Conservation (phyloP, 1,284 basidiomycete genomes). For the Stereum hirsutum region DNA sequence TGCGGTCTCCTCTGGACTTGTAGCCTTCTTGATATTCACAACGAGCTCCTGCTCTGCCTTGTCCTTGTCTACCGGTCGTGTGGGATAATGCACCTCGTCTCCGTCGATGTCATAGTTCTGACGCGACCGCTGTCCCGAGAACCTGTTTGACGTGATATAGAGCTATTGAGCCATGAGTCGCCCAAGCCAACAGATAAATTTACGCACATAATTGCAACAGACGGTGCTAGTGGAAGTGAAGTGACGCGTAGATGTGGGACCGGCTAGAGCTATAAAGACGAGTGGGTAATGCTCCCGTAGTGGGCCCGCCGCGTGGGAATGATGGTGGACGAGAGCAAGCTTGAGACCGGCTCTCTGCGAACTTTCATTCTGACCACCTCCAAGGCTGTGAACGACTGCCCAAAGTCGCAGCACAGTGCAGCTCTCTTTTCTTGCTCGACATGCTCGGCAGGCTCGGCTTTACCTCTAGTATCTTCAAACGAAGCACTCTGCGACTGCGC, state of each 20-base stretch:
- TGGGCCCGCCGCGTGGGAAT: neutral
- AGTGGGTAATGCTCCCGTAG: neutral
- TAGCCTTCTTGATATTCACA: slow-evolving; percentile 95
- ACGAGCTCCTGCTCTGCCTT: slow-evolving; percentile 90
- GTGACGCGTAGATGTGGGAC: neutral
- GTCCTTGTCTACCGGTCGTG: slow-evolving; percentile 93
- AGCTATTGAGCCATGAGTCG: neutral
- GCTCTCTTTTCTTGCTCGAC: too few species aligned
- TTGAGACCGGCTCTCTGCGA: neutral
- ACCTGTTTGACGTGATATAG: slow-evolving; percentile 15
- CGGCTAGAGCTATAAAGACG: neutral
- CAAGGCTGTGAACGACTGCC: too few species aligned
- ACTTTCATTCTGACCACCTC: too few species aligned
- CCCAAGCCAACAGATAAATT: neutral
- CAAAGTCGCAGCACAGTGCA: too few species aligned
- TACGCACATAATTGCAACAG: slow-evolving; percentile 7
- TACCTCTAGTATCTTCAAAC: neutral
- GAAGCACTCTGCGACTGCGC: too few species aligned
- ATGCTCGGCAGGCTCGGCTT: too few species aligned
- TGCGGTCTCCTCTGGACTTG: slow-evolving; percentile 84
- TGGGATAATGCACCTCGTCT: slow-evolving; percentile 82
- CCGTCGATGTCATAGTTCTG: slow-evolving; percentile 61
- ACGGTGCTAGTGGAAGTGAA: neutral
- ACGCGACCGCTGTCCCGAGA: slow-evolving; percentile 21
- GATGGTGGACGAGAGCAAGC: too few species aligned